phyloP scores from a whole-genome alignment of 2,329 filamentous ascomycete species.

The Phoma herbarum region DNA sequence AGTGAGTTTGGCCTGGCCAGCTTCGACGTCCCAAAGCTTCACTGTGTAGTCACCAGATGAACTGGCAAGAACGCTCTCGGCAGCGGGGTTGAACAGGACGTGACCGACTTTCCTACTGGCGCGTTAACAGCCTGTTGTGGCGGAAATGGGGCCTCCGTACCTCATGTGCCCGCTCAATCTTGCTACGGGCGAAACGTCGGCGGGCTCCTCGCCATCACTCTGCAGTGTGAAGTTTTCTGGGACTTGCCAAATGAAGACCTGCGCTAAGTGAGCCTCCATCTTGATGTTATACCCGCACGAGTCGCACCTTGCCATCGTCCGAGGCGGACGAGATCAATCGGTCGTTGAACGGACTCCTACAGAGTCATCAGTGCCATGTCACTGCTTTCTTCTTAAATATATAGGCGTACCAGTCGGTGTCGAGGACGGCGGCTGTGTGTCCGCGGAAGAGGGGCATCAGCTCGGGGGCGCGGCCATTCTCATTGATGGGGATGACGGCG shows the following conservation, averaged over 20 bases:
- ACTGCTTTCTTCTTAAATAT: neutral
- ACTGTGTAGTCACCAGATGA: constrained; percentile 94
- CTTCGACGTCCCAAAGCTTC: constrained; percentile 93
- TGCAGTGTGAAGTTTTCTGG: constrained; percentile 86
- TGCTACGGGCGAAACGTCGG: constrained; percentile 80
- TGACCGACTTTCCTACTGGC: constrained; percentile 87
- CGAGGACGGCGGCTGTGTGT: constrained; percentile 93
- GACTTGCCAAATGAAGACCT: constrained; percentile 93
- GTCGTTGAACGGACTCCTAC: constrained; percentile 95
- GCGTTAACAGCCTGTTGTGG: constrained; percentile 26
- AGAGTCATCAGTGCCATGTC: constrained; percentile 27
- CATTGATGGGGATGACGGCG: constrained; percentile 89
- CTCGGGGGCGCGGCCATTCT: constrained; percentile 90
- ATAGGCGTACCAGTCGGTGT: constrained; percentile 84
- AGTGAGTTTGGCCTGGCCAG: constrained; percentile 75
- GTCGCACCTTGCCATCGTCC: constrained; percentile 83
- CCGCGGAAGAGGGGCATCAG: constrained; percentile 94
- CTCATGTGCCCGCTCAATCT: constrained; percentile 88
- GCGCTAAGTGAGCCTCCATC: constrained; percentile 41
- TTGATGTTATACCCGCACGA: neutral
- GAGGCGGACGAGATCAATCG: constrained; percentile 90
- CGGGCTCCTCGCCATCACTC: constrained; percentile 81
- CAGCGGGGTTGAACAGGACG: constrained; percentile 95
- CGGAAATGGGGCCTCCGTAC: constrained; percentile 54
- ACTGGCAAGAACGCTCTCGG: constrained; percentile 93